Conservation (phyloP, 306 rosid species). For the Lithocarpus polystachyus region DNA sequence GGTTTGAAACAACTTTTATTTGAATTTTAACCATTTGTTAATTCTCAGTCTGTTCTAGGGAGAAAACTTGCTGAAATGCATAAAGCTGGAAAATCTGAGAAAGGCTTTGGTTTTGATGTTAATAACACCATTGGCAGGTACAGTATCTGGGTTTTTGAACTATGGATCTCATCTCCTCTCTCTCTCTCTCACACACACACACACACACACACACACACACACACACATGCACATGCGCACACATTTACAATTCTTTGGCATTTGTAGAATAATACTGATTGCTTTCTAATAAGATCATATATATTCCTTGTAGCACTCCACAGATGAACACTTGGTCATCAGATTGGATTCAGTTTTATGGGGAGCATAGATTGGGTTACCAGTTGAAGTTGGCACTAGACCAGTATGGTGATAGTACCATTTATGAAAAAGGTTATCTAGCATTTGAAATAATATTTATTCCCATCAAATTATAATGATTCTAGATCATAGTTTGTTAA, state of each 20-base stretch:
- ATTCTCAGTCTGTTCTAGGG: constrained; percentile 70
- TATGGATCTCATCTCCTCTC: background rate
- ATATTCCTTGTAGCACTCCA: constrained; percentile 62
- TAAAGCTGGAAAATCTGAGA: constrained; percentile 72
- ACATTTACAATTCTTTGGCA: background rate
- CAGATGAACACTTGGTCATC: constrained; percentile 89
- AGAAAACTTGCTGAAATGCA: constrained; percentile 96
- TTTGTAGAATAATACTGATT: background rate
- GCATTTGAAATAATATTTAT: constrained; percentile 1
- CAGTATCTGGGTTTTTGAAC: constrained; percentile 2
- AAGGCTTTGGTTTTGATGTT: constrained; percentile 83
- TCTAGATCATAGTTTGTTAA: background rate
- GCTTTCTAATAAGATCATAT: constrained; percentile 6
- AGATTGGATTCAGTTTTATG: constrained; percentile 88
- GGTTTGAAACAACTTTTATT: constrained; percentile 10
- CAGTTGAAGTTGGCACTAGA: constrained; percentile 71
- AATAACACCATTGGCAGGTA: constrained; percentile 95
- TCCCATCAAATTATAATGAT: background rate
- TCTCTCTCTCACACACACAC: background rate
- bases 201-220: background rate
- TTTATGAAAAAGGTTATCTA: constrained; percentile 72
- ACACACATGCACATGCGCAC: background rate
- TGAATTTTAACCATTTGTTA: constrained; percentile 17
- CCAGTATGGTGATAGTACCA: constrained; percentile 59
- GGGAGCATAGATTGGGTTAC: constrained; percentile 79